Base-by-base conservation (phyloP, 345 rosid genomes). In the Raphanus sativus region DNA sequence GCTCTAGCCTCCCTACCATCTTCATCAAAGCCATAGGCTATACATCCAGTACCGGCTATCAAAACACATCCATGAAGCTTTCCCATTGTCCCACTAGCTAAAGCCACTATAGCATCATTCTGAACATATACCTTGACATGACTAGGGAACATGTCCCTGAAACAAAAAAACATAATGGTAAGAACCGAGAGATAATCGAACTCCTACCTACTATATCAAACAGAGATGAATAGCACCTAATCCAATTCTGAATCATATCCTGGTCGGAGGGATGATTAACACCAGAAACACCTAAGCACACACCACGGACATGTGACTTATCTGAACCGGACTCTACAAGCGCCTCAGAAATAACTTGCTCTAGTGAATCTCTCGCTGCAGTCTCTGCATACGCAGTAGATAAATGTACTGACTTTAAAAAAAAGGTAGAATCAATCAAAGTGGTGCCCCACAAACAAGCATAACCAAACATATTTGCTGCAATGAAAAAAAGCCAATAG, bases 1-100 rank as follows among this genome's bases (percentile, higher is more conserved):
- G 97, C 98, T 30, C 98, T 84, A 67, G 98, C 98, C 71, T 89
- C 92, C 84, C 88, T 86, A 65, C 98, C 97, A 83, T 86, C 98
- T 86, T 88, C 92, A 36, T 91, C 86, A 70, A 90, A 86, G 62
- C 98, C 98, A 86, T 90, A 92, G 38, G 94, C 89, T 73, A 94
- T 94, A 63, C 94, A 86, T 58, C 98, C 98, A 0, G 96, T 94
- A 80, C 98, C 98, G 28, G 98, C 97, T 76, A 94, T 94, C 29
- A 94, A 69, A 71, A 94, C 98, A 86, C 98, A 94, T 4, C 98
- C 98, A 80, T 90, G 92, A 69, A 92, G 96, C 84, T 89, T 90
- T 75, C 98, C 98, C 90, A 89, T 76, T 54, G 98, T 92, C 67
- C 98, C 98, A 83, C 98, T 86, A 1, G 98, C 97, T 81, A 94